A percentile compares a stretch with the other conserved stretches of the same genome.
Conservation (phyloP, 176 grass and related monocot species). For the Luzula sylvatica region DNA sequence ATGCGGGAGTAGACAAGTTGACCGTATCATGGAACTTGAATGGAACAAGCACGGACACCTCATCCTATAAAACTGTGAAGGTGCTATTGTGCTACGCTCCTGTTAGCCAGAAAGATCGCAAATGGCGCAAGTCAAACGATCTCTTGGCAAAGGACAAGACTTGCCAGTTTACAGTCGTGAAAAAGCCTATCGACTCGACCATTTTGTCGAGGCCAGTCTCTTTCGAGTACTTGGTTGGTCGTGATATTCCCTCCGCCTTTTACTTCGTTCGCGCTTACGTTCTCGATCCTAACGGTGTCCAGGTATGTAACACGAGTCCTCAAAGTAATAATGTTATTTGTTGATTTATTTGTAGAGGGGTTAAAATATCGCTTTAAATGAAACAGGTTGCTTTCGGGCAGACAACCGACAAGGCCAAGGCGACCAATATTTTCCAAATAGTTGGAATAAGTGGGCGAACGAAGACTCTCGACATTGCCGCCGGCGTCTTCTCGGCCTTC, state of each 20-base stretch:
- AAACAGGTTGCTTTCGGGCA: conserved; percentile 63
- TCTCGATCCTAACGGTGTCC: conserved; percentile 31
- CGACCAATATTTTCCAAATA: conserved; percentile 28
- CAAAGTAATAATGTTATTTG: background rate
- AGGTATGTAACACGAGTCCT: conserved; percentile 1
- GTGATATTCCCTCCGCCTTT: conserved; percentile 44
- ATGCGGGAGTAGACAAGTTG: too few species aligned
- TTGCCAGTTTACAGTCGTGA: conserved; percentile 45
- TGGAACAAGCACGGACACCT: background rate
- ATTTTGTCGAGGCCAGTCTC: too few species aligned
- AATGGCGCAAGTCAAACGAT: conserved; percentile 49
- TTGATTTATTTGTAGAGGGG: background rate
- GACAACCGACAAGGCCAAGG: conserved; percentile 27
- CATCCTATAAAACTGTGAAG: conserved; percentile 38
- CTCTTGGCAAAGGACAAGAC: conserved; percentile 70
- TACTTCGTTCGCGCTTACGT: conserved; percentile 67
- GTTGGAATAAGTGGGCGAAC: conserved; percentile 56
- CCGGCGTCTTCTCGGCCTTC: conserved; percentile 79
- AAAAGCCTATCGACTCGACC: background rate
- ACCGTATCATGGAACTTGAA: background rate
- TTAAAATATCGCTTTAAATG: background rate
- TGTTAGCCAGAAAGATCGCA: conserved; percentile 45
- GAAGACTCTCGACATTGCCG: conserved; percentile 45
- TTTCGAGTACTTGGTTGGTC: conserved; percentile 23
- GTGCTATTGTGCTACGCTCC: conserved; percentile 61